Base-by-base conservation (phyloP, 495 filamentous ascomycete species). In the Chaetomium fimeti region DNA sequence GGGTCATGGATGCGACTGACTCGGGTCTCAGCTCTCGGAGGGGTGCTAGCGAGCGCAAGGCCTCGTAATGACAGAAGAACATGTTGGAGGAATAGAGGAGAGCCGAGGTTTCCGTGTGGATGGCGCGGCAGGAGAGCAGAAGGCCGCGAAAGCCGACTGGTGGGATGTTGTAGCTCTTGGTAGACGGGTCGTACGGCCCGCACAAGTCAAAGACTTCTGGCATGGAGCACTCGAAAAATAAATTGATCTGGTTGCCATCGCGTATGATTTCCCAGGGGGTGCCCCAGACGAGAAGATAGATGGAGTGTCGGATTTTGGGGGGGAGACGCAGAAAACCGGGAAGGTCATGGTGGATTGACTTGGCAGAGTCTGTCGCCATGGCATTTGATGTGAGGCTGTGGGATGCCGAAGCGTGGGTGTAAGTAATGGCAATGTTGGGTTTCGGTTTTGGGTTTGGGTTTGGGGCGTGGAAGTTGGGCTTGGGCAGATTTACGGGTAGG, bases 281-380 rank as follows among this genome's bases (percentile, higher is more conserved):
- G 8, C 9, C 3, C 22, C 22, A 12, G 13, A 51, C 22, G 9
- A 15, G 48, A 5, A 3, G 13, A 8, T 54, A 54, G 55, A 58
- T 58, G 22, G 22, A 15, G 2, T 16, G 38, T 38, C 55, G 55
- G 55, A 27, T 27, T 4, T 43, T 13, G 13, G 36, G 55, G 12
- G 22, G 6, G 40, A 58, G 38, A 40, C 55, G 55, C 22, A 58
- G 40, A 28, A 58, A 28, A 40, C 36, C 55, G 38, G 55, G 55
- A 28, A 57, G 54, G 28, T 28, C 40, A 18, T 11, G 32, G 32
- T 36, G 32, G 32, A 9, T 36, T 36, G n/a, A 20, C 3, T 18
- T n/a, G n/a, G 4, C 7, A n/a, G 43, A 5, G 16, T 47, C 7
- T 47, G 16, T 47, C n/a, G 43, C 43, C 43, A 36, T 36, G 32